Conservation (phyloP, 768 basidiomycete genomes). For the Gautieria morchelliformis region DNA sequence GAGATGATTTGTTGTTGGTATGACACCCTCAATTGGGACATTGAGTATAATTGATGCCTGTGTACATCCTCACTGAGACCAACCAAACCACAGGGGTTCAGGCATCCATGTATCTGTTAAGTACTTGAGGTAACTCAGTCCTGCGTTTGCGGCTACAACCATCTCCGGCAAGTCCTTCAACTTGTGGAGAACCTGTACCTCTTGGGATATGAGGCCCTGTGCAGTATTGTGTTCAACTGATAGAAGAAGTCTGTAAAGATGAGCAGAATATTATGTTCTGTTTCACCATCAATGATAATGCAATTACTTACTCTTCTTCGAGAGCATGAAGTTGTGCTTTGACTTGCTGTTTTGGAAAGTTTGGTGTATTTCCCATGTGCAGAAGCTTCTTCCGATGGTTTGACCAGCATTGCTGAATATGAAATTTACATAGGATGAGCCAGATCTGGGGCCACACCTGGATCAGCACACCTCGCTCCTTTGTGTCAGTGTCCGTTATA, state of each 20-base stretch:
- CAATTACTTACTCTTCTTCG: too few relatives aligned
- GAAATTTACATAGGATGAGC: constrained; percentile 30
- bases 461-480: constrained; percentile 24
- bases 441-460: constrained; percentile 20
- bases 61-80: constrained; percentile 20
- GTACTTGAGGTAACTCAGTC: constrained; percentile 17
- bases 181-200: not conserved
- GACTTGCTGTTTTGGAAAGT: constrained; percentile 8
- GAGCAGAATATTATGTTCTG: too few relatives aligned
- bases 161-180: not conserved
- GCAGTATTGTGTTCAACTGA: not conserved
- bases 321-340: not conserved
- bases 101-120: constrained; percentile 19
- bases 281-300: too few relatives aligned
- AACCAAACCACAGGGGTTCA: constrained; percentile 21
- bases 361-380: too few relatives aligned
- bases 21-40: constrained; percentile 18
- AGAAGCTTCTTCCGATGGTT: constrained; percentile 19
- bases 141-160: constrained; percentile 2
- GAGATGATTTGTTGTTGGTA: too few relatives aligned
- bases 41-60: constrained; percentile 18
- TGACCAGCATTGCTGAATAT: constrained; percentile 27
- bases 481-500: constrained; percentile 27
- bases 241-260: not conserved
- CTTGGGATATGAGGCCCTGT: not conserved